Conservation (phyloP, 495 filamentous ascomycete species). For the Penicillium herquei region DNA sequence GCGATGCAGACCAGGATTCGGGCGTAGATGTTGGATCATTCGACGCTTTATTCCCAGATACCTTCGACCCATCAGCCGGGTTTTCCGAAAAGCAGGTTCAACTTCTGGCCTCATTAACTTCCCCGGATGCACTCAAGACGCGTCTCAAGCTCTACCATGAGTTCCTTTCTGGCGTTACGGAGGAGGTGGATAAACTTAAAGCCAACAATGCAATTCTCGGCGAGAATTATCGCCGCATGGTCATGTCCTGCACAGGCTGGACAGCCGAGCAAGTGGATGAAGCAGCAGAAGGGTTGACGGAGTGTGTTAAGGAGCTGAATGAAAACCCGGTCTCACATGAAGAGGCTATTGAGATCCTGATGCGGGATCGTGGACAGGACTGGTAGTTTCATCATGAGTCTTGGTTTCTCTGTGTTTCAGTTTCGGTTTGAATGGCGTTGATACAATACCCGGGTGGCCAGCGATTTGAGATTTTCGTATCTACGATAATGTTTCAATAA, state of each 20-base stretch:
- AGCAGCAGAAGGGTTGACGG: slow-evolving; percentile 45
- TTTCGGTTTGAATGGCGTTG: neutral
- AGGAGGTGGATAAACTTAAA: slow-evolving; percentile 39
- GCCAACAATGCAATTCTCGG: slow-evolving; percentile 47
- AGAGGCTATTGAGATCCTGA: slow-evolving; percentile 48
- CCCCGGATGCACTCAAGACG: slow-evolving; percentile 28
- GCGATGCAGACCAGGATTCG: slow-evolving; percentile 55
- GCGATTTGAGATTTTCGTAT: neutral
- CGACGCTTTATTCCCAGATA: slow-evolving; percentile 34
- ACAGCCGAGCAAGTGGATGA: slow-evolving; percentile 47
- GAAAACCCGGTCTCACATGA: slow-evolving; percentile 49
- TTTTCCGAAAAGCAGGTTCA: slow-evolving; percentile 39
- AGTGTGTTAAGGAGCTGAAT: slow-evolving; percentile 49
- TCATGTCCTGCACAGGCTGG: slow-evolving; percentile 50
- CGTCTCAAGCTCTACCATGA: slow-evolving; percentile 33
- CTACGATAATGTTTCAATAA: neutral
- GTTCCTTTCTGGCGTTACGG: slow-evolving; percentile 34
- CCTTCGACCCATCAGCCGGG: slow-evolving; percentile 34
- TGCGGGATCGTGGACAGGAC: slow-evolving; percentile 50
- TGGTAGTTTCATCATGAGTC: slow-evolving; percentile 29
- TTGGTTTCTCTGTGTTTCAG: neutral
- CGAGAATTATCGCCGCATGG: slow-evolving; percentile 48
- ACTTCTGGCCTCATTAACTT: slow-evolving; percentile 31
- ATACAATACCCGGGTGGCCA: neutral
- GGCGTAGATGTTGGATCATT: slow-evolving; percentile 43